Conservation (phyloP, 495 filamentous ascomycete species). For the Clavariopsis aquatica region DNA sequence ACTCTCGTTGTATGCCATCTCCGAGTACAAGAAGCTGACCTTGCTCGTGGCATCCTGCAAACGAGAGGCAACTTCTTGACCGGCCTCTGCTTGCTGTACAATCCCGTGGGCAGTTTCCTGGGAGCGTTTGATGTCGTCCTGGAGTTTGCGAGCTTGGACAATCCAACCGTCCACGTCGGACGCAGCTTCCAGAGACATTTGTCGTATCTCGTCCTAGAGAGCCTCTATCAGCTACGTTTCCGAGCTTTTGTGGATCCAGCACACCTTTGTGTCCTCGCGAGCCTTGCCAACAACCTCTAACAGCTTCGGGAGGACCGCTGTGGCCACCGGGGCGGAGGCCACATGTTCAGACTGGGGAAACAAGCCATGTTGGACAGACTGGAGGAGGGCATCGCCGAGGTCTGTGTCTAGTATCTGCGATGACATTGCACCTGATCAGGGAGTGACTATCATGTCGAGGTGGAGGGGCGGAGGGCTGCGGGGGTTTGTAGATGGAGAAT, state of each 20-base stretch:
- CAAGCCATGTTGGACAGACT: slow-evolving; percentile 66
- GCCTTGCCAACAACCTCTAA: slow-evolving; percentile 65
- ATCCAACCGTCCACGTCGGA: slow-evolving; percentile 85
- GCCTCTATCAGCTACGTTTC: not conserved
- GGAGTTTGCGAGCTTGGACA: slow-evolving; percentile 75
- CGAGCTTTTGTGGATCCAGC: slow-evolving; percentile 6
- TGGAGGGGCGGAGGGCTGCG: not conserved
- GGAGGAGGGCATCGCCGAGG: slow-evolving; percentile 67
- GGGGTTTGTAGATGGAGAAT: not conserved
- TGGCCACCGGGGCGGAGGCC: slow-evolving; percentile 62
- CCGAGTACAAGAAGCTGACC: slow-evolving; percentile 68
- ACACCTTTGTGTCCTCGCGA: slow-evolving; percentile 69
- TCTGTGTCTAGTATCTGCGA: slow-evolving; percentile 38
- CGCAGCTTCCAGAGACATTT: slow-evolving; percentile 69
- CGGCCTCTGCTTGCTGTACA: slow-evolving; percentile 67
- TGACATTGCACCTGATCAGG: slow-evolving; percentile 18
- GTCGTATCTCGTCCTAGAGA: slow-evolving; percentile 65
- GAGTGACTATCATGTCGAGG: slow-evolving; percentile 8
- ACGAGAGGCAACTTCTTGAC: slow-evolving; percentile 57
- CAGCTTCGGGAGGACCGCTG: slow-evolving; percentile 60
- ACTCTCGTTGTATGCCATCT: slow-evolving; percentile 73
- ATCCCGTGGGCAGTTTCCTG: slow-evolving; percentile 73
- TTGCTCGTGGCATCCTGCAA: slow-evolving; percentile 69
- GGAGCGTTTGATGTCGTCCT: slow-evolving; percentile 74
- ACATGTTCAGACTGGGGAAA: slow-evolving; percentile 75